These are phyloP conservation scores for Alternaria postmessia DNA, from an alignment of 2,329 filamentous ascomycete genomes.

Conservation along the genomic window DNA sequence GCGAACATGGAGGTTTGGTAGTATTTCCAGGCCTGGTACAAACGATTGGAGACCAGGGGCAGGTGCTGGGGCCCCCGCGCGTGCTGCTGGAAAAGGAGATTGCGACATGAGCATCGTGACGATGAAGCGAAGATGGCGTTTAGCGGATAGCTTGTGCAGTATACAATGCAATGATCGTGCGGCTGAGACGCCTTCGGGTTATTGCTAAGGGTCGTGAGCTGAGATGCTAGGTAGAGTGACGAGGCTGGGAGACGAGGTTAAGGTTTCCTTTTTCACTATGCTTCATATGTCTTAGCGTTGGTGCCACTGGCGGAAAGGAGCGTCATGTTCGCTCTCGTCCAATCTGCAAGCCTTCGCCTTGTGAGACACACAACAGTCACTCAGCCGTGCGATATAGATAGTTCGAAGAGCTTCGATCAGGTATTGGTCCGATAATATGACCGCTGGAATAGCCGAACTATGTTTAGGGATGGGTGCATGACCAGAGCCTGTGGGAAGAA, in stretches of 20 bases:
- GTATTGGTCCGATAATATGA: neutral
- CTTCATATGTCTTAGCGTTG: constrained; percentile 1
- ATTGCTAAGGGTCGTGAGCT: neutral
- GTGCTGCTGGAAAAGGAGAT: constrained; percentile 29
- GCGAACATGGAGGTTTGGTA: constrained; percentile 18
- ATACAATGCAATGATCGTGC: neutral
- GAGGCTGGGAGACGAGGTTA: constrained; percentile 15
- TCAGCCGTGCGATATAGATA: neutral
- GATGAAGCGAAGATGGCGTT: neutral
- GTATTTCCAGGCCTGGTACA: constrained; percentile 43
- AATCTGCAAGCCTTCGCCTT: neutral
- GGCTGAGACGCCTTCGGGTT: neutral
- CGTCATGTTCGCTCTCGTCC: neutral
- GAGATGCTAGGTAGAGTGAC: neutral
- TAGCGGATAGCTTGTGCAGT: neutral
- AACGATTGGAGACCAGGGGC: constrained; percentile 33
- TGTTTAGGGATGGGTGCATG: neutral
- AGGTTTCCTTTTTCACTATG: constrained; percentile 2
- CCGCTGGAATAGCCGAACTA: neutral
- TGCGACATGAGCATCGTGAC: constrained; percentile 3
- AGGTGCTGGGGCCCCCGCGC: constrained; percentile 22
- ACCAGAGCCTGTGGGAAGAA: neutral
- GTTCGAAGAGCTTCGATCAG: neutral
- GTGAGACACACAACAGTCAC: neutral
- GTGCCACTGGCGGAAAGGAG: neutral